Evolutionary conservation across 2,329 filamentous ascomycete genomes (phyloP), one percentile per base, ranked within the genome.

Genomic region (Sporothrix pallida): DNA sequence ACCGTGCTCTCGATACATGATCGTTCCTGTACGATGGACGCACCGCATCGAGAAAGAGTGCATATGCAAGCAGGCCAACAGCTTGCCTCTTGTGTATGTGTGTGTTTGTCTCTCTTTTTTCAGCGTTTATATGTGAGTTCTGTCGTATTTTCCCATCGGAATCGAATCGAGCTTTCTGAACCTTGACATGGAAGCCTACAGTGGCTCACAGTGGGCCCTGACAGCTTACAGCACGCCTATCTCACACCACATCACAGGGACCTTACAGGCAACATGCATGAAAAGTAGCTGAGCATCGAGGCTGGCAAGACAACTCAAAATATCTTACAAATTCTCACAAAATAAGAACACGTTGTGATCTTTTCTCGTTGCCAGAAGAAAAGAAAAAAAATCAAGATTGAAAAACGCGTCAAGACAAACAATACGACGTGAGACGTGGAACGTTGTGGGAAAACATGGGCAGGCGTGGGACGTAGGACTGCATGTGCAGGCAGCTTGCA

Each of bases 1-100:
- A 67, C 42, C 62, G 42, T 48, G 42, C 12, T 48, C 20, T 26
- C 37, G n/a, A 17, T 63, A 44, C 58, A 26, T 54, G 58, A 65
- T 63, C 52, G 20, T 56, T 20, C 20, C 52, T 56, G 62, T 23
- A 67, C 60, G 37, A 46, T 46, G 60, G 60, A 17, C 15, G 62
- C 62, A 67, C 62, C 17, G 20, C 62, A 67, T 67, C 42, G 62
- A 44, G 20, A 10, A 23, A 48, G 42, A 26, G n/a, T 26, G 42
- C 58, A 63, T 48, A 65, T 48, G 62, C 62, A 65, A 65, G 42
- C n/a, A 26, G 42, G 62, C 4, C 12, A 65, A n/a, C n/a, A 65
- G 20, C 10, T 26, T 48, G 12, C 31, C 42, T 17, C 6, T 17
- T 9, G 7, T 48, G 15, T 52, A 52, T 26, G 8, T 17, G 12